Conservation (phyloP, 2,329 filamentous ascomycete species). For the Tolypocladium cylindrosporum region DNA sequence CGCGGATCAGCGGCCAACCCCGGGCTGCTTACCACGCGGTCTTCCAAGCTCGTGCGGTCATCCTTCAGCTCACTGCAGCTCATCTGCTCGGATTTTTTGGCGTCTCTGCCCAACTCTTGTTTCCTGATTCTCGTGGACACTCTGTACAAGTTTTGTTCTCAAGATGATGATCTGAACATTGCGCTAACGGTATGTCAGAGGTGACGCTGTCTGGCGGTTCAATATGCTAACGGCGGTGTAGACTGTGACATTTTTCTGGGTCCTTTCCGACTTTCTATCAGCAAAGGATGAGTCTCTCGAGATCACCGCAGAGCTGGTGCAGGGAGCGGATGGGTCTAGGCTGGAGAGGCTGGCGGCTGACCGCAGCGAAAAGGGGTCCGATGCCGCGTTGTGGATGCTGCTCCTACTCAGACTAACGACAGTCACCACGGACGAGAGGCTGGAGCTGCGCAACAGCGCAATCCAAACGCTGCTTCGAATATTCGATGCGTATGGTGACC, state of each 20-base stretch:
- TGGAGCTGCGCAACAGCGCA: conserved; percentile 75
- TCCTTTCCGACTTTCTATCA: conserved; percentile 78
- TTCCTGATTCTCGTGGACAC: conserved; percentile 75
- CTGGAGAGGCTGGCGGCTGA: conserved; percentile 49
- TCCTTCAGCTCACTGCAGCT: conserved; percentile 86
- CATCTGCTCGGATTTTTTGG: conserved; percentile 88
- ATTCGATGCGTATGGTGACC: conserved; percentile 82
- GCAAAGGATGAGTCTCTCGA: conserved; percentile 46
- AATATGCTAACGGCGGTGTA: conserved; percentile 19
- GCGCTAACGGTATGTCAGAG: conserved; percentile 64
- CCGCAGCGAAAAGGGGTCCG: conserved; percentile 48
- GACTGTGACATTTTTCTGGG: conserved; percentile 94
- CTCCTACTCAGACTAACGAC: conserved; percentile 61
- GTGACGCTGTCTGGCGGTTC: not conserved
- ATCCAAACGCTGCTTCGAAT: conserved; percentile 87
- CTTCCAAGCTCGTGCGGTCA: conserved; percentile 68
- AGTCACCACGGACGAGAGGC: conserved; percentile 59
- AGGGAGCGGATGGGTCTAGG: conserved; percentile 38
- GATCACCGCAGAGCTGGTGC: conserved; percentile 46
- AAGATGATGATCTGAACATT: conserved; percentile 89
- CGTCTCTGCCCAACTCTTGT: conserved; percentile 59
- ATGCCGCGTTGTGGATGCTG: conserved; percentile 69
- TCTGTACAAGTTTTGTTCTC: conserved; percentile 78
- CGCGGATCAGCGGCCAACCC: conserved; percentile 19
- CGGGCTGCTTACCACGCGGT: conserved; percentile 40